Percentiles rank a stretch among this genome's conserved stretches.
Evolutionary conservation across 1,284 basidiomycete species (phyloP).

Genomic region (Malassezia sp.): DNA sequence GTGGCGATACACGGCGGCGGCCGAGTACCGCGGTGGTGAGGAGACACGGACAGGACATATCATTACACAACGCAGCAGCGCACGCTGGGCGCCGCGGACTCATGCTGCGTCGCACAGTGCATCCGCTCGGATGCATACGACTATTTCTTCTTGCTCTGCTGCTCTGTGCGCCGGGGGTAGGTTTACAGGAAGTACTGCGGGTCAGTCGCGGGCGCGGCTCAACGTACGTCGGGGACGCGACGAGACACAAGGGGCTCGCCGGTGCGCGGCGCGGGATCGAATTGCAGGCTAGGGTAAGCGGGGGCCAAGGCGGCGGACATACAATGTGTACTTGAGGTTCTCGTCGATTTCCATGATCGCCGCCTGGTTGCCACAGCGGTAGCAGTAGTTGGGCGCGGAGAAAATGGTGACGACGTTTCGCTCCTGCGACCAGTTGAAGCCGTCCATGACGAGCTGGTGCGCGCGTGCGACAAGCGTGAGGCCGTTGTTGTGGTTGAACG

Average conservation of each 20-base stretch:
- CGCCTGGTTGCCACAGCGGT: slow-evolving; percentile 97
- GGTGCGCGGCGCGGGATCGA: slow-evolving; percentile 94
- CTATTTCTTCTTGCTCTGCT: too few relatives aligned
- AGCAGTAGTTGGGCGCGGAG: slow-evolving; percentile 80
- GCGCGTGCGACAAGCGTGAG: slow-evolving; percentile 66
- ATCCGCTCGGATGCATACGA: too few relatives aligned
- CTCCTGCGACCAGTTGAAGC: slow-evolving; percentile 95
- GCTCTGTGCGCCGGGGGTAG: not conserved
- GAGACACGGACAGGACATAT: not conserved
- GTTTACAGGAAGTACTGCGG: slow-evolving; percentile 14
- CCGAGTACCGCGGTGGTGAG: too few relatives aligned
- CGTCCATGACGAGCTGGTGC: slow-evolving; percentile 79
- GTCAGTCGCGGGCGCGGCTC: not conserved
- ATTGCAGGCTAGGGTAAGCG: too few relatives aligned
- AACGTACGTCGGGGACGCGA: slow-evolving; percentile 71
- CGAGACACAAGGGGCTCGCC: slow-evolving; percentile 95
- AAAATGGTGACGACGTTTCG: slow-evolving; percentile 99
- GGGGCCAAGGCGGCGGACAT: too few relatives aligned
- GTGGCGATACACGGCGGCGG: too few relatives aligned
- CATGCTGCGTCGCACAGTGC: too few relatives aligned
- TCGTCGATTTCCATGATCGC: slow-evolving; percentile 99
- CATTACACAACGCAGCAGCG: not conserved
- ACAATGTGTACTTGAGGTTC: slow-evolving; percentile 89
- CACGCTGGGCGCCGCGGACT: too few relatives aligned
- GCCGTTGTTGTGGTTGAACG: slow-evolving; percentile 98